These are phyloP conservation scores for Hawksworthiomyces lignivorus DNA, from an alignment of 2,329 filamentous ascomycete genomes.

Conservation along the genomic window DNA sequence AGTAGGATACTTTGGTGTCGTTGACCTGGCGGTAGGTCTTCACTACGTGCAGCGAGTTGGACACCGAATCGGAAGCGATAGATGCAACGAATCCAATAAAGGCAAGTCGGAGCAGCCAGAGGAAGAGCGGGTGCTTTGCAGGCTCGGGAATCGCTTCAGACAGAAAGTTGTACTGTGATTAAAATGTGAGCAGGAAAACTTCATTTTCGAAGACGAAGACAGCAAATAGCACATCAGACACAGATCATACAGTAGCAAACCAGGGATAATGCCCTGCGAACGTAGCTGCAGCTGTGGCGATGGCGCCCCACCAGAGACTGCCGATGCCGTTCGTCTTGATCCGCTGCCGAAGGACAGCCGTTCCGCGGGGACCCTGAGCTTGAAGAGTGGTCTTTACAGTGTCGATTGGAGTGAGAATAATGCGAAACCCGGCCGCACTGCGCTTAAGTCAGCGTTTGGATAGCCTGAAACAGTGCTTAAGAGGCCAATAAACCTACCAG, in stretches of 20 bases:
- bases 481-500: slow-evolving; percentile 22
- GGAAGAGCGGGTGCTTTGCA: slow-evolving; percentile 28
- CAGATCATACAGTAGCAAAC: slow-evolving; percentile 38
- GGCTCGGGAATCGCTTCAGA: slow-evolving; percentile 31
- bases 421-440: slow-evolving; percentile 38
- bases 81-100: slow-evolving; percentile 38
- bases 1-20: slow-evolving; percentile 37
- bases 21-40: slow-evolving; percentile 45
- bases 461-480: background rate
- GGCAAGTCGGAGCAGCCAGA: slow-evolving; percentile 36
- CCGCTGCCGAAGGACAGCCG: slow-evolving; percentile 33
- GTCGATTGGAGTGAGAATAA: slow-evolving; percentile 40
- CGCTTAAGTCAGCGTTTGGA: background rate
- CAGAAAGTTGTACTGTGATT: slow-evolving; percentile 34
- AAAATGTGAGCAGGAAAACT: slow-evolving; percentile 10
- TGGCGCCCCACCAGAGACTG: slow-evolving; percentile 42
- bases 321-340: slow-evolving; percentile 36
- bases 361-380: slow-evolving; percentile 36
- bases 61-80: slow-evolving; percentile 36
- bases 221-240: background rate
- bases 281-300: slow-evolving; percentile 39
- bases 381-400: slow-evolving; percentile 44
- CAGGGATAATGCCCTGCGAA: slow-evolving; percentile 43
- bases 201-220: background rate
- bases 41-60: slow-evolving; percentile 39